Percentiles rank a stretch among this genome's conserved stretches.
Conservation (phyloP, 495 filamentous ascomycete genomes). For the Aspergillus baeticus region DNA sequence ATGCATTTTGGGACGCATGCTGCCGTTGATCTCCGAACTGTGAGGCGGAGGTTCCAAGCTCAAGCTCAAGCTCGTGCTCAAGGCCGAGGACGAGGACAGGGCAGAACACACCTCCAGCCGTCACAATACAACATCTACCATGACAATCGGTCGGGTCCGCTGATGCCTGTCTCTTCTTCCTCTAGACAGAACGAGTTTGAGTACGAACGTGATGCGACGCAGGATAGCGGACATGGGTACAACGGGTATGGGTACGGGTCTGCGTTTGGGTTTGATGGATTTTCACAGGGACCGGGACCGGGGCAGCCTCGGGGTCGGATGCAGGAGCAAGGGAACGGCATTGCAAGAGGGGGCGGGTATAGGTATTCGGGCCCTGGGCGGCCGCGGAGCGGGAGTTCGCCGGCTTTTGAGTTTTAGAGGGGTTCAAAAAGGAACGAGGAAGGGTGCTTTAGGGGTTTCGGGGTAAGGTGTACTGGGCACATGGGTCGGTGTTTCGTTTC, state of each 20-base stretch:
- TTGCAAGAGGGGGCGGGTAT: too few species aligned
- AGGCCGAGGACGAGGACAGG: too few species aligned
- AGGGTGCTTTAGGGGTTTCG: background rate
- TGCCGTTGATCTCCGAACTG: slow-evolving; percentile 34
- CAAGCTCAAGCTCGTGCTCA: background rate
- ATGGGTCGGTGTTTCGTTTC: background rate
- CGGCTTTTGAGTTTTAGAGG: background rate
- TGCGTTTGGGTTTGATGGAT: too few species aligned
- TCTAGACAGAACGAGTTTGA: background rate
- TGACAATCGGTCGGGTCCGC: slow-evolving; percentile 32
- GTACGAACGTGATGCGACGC: background rate
- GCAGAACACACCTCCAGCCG: background rate
- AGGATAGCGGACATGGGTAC: background rate
- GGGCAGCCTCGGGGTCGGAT: background rate
- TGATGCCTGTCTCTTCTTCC: slow-evolving; percentile 14
- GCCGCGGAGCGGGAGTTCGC: background rate
- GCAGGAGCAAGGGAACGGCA: too few species aligned
- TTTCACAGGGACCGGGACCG: background rate
- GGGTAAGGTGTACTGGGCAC: background rate
- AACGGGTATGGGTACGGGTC: too few species aligned
- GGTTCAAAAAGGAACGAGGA: background rate
- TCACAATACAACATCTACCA: slow-evolving; percentile 28
- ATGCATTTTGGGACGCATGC: slow-evolving; percentile 30
- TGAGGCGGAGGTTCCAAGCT: slow-evolving; percentile 17
- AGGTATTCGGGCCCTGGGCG: too few species aligned